Evolutionary conservation across 345 rosid species (phyloP).

Genomic region (Eutrema heterophyllum): DNA sequence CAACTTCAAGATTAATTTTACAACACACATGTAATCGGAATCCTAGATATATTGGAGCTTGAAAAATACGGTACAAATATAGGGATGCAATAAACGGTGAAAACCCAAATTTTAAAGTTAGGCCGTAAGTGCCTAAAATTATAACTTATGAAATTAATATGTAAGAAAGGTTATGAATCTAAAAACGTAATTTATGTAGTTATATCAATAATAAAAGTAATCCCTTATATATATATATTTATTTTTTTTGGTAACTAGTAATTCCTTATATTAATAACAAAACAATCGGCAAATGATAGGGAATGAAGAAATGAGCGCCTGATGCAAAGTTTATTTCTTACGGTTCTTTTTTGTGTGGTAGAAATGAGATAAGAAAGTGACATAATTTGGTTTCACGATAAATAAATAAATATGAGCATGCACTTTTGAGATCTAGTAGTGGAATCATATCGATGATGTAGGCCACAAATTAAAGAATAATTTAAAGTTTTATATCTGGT

Average conservation of each 20-base stretch:
- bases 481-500: slow-evolving; percentile 23
- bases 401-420: slow-evolving; percentile 29
- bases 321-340: neutral
- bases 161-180: neutral
- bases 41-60: slow-evolving; percentile 30
- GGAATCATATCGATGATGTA: slow-evolving; percentile 36
- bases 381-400: slow-evolving; percentile 14
- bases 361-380: slow-evolving; percentile 15
- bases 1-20: slow-evolving; percentile 24
- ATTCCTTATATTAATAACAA: neutral
- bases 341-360: neutral
- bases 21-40: slow-evolving; percentile 21
- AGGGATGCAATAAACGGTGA: slow-evolving; percentile 20
- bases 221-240: too few relatives aligned
- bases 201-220: neutral
- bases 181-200: neutral
- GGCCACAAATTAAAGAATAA: slow-evolving; percentile 28
- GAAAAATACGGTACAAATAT: slow-evolving; percentile 15
- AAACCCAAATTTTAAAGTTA: neutral
- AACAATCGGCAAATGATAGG: neutral
- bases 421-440: slow-evolving; percentile 36
- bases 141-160: neutral
- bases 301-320: neutral
- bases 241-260: too few relatives aligned
- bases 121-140: neutral